A percentile compares a stretch with the other conserved stretches of the same genome.
phyloP scores from a whole-genome alignment of 805 yeast genomes.

The Ogataea dorogensis region DNA sequence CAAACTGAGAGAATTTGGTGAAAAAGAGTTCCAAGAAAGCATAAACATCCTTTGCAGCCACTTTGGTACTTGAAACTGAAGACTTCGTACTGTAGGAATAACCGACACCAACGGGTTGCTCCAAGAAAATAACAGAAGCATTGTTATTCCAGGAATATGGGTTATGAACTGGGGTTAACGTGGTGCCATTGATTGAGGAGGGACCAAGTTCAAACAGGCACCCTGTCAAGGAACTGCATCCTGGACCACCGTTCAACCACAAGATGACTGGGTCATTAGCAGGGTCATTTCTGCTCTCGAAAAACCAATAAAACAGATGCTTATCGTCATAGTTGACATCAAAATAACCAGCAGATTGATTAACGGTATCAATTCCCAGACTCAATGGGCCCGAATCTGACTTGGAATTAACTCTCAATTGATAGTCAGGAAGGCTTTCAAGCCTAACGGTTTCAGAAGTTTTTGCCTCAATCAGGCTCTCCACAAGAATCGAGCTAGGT shows the following conservation, averaged over 20 bases:
- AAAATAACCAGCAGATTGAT: conserved; percentile 82
- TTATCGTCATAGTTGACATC: conserved; percentile 66
- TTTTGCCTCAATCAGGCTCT: conserved; percentile 1
- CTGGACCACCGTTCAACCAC: conserved; percentile 96
- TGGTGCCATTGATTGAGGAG: conserved; percentile 54
- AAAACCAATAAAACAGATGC: conserved; percentile 80
- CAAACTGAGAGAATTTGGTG: conserved; percentile 64
- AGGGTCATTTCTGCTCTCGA: conserved; percentile 89
- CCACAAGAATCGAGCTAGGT: conserved; percentile 9
- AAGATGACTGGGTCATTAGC: conserved; percentile 76
- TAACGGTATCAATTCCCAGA: conserved; percentile 77
- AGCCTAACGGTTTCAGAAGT: conserved; percentile 12
- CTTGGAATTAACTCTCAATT: conserved; percentile 24
- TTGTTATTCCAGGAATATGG: conserved; percentile 82
- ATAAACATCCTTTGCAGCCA: conserved; percentile 82
- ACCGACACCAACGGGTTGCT: conserved; percentile 88
- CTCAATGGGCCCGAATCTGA: conserved; percentile 47
- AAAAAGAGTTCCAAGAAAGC: conserved; percentile 79
- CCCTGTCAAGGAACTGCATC: conserved; percentile 87
- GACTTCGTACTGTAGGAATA: conserved; percentile 50
- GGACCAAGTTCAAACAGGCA: conserved; percentile 87
- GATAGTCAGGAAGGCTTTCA: conserved; percentile 22
- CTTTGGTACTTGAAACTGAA: conserved; percentile 66
- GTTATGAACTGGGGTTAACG: conserved; percentile 63
- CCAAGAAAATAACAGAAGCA: conserved; percentile 82